Percentiles rank a stretch among this genome's conserved stretches.
These are phyloP conservation scores for Epichloe brachyelytri DNA, from an alignment of 2,329 filamentous ascomycete genomes.

Conservation along the genomic window DNA sequence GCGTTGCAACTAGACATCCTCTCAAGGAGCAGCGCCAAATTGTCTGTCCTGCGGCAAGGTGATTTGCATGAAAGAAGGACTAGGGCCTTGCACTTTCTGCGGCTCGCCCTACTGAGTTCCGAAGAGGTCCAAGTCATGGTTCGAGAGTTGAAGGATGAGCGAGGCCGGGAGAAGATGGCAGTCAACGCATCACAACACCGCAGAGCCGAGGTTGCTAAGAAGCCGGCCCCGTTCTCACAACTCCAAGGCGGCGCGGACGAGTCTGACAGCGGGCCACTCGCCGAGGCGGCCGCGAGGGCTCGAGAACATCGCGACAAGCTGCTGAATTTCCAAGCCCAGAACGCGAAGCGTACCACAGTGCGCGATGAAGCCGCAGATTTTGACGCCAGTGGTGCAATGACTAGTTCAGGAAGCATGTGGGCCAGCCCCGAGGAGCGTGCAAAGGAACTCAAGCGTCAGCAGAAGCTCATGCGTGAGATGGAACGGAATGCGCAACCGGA, in stretches of 20 bases:
- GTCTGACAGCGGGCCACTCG: conserved; percentile 24
- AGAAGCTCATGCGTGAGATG: conserved; percentile 70
- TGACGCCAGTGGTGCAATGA: conserved; percentile 34
- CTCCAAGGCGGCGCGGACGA: conserved; percentile 21
- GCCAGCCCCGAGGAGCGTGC: conserved; percentile 73
- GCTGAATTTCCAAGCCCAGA: conserved; percentile 72
- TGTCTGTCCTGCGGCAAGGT: conserved; percentile 90
- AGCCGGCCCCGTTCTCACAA: conserved; percentile 46
- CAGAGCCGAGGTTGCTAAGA: conserved; percentile 49
- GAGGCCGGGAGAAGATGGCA: conserved; percentile 75
- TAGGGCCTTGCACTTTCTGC: conserved; percentile 91
- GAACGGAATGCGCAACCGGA: conserved; percentile 77
- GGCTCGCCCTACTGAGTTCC: conserved; percentile 57
- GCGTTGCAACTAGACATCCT: conserved; percentile 77
- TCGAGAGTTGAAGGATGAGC: conserved; percentile 66
- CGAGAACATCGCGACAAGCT: conserved; percentile 70
- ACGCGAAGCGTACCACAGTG: conserved; percentile 70
- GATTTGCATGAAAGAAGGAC: conserved; percentile 83
- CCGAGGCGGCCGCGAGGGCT: conserved; percentile 53
- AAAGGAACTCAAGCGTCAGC: conserved; percentile 71
- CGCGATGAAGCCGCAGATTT: conserved; percentile 68
- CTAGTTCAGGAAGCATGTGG: conserved; percentile 52
- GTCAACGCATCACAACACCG: conserved; percentile 61
- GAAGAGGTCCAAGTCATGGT: conserved; percentile 79
- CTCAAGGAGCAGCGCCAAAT: conserved; percentile 87